Evolutionary conservation across 1,139 yeast genomes (phyloP), one percentile per base, ranked within the genome.

Genomic region (Suhomyces bolitotheri): DNA sequence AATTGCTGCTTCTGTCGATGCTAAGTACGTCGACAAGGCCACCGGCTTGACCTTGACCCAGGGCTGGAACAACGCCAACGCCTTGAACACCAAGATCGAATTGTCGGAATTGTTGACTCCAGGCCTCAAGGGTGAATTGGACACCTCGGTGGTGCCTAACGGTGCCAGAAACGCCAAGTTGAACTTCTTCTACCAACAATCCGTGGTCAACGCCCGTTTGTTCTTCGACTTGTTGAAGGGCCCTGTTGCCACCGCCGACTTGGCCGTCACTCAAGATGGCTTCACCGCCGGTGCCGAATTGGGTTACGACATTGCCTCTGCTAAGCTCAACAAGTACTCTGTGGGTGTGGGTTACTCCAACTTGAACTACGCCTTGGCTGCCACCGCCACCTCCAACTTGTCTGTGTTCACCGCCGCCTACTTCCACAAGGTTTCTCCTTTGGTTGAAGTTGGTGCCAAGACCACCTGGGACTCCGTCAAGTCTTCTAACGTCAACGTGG

Each of bases 271-370:
- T 62, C 95, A 87, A 71, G 96, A 89, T 58, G 97, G 97, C 53
- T 84, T 89, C 78, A 81, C 95, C 53, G 94, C 92, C 54, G 98
- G 98, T 71, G 96, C 94, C 51, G 96, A 92, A 73, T 80, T 92
- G 60, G 95, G 96, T 58, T 92, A 92, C 76, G 97, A 94, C 71
- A 87, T 92, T 60, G 77, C 88, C 54, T 78, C 85, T 50, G 97
- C 97, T 58, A 78, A 86, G 69, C 84, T 94, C 62, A 85, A 95
- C 73, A 86, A 87, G 71, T 90, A 90, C 80, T 82, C 96, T 44
- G 85, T 90, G 48, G 96, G 95, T 57, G 76, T 87, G 56, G 98
- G 97, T 60, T 92, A 87, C 84, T 73, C 87, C 58, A 87, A 87
- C 63, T 85, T 92, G 53, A 76, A 80, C 56, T 90, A 89, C 80